These are phyloP conservation scores for Nicotiana otophora DNA, from an alignment of 257 asterid species.

Conservation along the genomic window DNA sequence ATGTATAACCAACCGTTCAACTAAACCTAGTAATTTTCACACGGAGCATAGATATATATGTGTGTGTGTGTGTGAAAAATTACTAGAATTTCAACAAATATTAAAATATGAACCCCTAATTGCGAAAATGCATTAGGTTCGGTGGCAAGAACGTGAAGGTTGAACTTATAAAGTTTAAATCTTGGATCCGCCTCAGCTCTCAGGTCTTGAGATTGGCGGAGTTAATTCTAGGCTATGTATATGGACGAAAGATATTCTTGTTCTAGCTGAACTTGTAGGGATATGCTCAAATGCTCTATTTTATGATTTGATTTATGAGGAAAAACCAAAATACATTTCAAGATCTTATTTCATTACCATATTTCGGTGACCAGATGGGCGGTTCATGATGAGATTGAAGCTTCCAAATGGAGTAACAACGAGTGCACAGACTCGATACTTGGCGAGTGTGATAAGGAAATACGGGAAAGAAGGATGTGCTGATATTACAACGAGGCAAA, in stretches of 20 bases:
- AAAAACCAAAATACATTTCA: background rate
- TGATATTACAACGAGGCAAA: constrained; percentile 89
- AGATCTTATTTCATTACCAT: background rate
- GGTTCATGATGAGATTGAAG: constrained; percentile 97
- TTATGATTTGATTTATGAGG: background rate
- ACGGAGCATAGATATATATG: too few relatives aligned
- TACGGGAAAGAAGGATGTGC: constrained; percentile 90
- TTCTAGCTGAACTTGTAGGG: background rate
- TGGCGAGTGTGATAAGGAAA: constrained; percentile 70
- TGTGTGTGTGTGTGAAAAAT: too few relatives aligned
- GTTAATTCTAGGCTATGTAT: background rate
- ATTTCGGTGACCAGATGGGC: constrained; percentile 50
- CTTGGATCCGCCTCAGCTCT: too few relatives aligned
- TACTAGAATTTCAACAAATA: too few relatives aligned
- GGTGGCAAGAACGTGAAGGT: too few relatives aligned
- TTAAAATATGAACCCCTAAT: too few relatives aligned
- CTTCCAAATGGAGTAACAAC: constrained; percentile 96
- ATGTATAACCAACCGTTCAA: too few relatives aligned
- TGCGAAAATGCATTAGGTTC: too few relatives aligned
- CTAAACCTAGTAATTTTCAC: too few relatives aligned
- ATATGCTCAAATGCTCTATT: background rate
- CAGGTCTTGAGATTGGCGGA: too few relatives aligned
- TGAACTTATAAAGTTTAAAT: too few relatives aligned
- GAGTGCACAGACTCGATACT: constrained; percentile 73
- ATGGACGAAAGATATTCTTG: background rate